Conservation (phyloP, 2,329 filamentous ascomycete species). For the Fusarium siculi region DNA sequence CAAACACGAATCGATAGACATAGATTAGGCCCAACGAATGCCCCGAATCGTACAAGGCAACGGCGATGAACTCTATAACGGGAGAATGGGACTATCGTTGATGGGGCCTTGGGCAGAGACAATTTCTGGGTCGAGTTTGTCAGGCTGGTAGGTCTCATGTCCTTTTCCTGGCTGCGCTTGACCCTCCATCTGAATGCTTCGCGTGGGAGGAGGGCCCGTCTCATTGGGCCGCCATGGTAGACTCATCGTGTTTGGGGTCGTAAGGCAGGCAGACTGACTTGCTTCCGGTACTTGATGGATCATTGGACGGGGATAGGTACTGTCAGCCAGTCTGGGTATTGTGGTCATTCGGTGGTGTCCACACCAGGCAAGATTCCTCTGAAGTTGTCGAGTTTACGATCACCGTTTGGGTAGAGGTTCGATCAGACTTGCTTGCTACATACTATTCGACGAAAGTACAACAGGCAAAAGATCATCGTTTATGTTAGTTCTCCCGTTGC, state of each 20-base stretch:
- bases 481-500: conserved; percentile 34
- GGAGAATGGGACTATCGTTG: background rate
- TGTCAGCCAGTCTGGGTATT: background rate
- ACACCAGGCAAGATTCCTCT: background rate
- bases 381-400: background rate
- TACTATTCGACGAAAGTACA: background rate
- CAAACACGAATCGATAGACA: background rate
- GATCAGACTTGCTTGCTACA: conserved; percentile 4
- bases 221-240: conserved; percentile 44
- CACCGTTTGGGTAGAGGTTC: background rate
- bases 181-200: conserved; percentile 41
- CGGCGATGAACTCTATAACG: conserved; percentile 3
- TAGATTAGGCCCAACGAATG: conserved; percentile 15
- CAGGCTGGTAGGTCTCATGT: conserved; percentile 42
- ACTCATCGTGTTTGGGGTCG: conserved; percentile 29
- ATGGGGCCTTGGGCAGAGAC: conserved; percentile 35
- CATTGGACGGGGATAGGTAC: conserved; percentile 13
- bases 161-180: conserved; percentile 40
- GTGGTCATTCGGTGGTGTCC: conserved; percentile 12
- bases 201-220: conserved; percentile 36
- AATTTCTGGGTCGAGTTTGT: conserved; percentile 18
- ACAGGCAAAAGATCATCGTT: conserved; percentile 24
- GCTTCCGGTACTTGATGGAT: conserved; percentile 16
- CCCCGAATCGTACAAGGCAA: conserved; percentile 1
- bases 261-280: conserved; percentile 32